These are phyloP conservation scores for Berberis vulgaris DNA, from an alignment of 164 flowering plant species.

Conservation along the genomic window DNA sequence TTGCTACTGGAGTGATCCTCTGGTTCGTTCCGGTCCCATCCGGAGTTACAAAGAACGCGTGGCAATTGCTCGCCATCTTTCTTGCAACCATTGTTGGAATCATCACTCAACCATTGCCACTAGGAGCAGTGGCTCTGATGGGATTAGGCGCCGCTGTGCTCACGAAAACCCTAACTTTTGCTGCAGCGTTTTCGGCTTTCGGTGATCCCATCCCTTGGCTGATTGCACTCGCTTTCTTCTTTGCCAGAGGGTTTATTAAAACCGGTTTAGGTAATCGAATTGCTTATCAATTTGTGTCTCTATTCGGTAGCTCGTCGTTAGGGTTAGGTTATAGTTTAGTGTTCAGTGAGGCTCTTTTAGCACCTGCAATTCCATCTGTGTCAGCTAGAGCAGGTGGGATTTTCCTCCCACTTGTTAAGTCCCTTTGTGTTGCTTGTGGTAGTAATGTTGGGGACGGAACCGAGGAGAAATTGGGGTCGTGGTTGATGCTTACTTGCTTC, in stretches of 20 bases:
- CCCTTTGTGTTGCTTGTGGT: constrained; percentile 84
- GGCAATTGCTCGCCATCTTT: constrained; percentile 86
- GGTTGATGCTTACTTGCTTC: constrained; percentile 91
- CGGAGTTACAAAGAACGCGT: constrained; percentile 66
- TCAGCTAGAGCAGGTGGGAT: constrained; percentile 92
- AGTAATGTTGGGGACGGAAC: constrained; percentile 88
- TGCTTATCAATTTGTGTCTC: constrained; percentile 73
- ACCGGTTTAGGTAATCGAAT: constrained; percentile 88
- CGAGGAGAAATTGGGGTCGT: constrained; percentile 60
- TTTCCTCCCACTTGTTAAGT: constrained; percentile 73
- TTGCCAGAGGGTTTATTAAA: constrained; percentile 84
- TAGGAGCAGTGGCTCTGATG: constrained; percentile 88
- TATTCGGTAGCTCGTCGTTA: constrained; percentile 67
- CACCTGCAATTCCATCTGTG: constrained; percentile 87
- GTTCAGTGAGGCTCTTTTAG: constrained; percentile 75
- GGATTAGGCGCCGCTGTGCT: constrained; percentile 82
- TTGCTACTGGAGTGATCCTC: constrained; percentile 69
- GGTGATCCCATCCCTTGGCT: constrained; percentile 97
- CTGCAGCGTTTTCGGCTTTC: constrained; percentile 89
- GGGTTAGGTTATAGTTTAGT: constrained; percentile 87
- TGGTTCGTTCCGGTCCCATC: constrained; percentile 77
- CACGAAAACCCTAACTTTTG: constrained; percentile 77
- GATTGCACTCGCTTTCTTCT: constrained; percentile 90
- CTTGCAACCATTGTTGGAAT: constrained; percentile 87
- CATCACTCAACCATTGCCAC: constrained; percentile 84